Evolutionary conservation across 140 eudicot species (phyloP).

Genomic region (Bidens hawaiensis): DNA sequence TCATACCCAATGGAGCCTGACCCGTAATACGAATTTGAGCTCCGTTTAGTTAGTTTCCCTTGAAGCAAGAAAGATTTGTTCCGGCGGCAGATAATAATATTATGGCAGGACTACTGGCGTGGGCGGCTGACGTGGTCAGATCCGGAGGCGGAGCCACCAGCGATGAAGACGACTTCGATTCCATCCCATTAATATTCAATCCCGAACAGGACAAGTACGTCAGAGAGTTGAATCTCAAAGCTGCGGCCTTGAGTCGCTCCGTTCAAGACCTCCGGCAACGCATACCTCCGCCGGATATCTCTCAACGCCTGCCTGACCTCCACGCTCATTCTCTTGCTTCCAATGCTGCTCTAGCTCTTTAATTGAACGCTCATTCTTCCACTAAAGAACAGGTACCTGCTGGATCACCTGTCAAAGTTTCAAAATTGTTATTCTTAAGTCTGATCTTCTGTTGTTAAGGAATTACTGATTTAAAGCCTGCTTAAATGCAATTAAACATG

Average conservation of each 20-base stretch:
- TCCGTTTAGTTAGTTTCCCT: too few relatives aligned
- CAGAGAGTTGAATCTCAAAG: conserved; percentile 46
- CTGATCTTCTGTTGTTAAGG: too few relatives aligned
- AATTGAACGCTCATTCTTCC: conserved; percentile 77
- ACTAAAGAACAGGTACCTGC: conserved; percentile 65
- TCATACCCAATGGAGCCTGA: too few relatives aligned
- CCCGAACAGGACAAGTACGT: conserved; percentile 66
- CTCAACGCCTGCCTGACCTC: conserved; percentile 82
- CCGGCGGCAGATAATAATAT: too few relatives aligned
- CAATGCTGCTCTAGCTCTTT: conserved; percentile 75
- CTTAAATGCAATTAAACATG: too few relatives aligned
- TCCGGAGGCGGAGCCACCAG: conserved; percentile 42
- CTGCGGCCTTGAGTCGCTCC: conserved; percentile 65
- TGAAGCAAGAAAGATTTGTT: too few relatives aligned
- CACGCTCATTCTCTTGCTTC: conserved; percentile 96
- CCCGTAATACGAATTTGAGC: too few relatives aligned
- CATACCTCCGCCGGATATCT: conserved; percentile 79
- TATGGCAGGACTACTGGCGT: conserved; percentile 83
- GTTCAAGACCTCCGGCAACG: conserved; percentile 80
- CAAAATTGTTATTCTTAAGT: too few relatives aligned
- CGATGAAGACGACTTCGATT: conserved; percentile 46
- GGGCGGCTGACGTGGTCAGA: conserved; percentile 89
- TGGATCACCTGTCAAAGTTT: too few relatives aligned
- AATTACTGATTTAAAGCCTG: too few relatives aligned
- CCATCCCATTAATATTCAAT: conserved; percentile 69